A percentile compares a stretch with the other conserved stretches of the same genome.
These are phyloP conservation scores for Psidium friedrichsthalianum DNA, from an alignment of 345 rosid genomes.

Conservation along the genomic window DNA sequence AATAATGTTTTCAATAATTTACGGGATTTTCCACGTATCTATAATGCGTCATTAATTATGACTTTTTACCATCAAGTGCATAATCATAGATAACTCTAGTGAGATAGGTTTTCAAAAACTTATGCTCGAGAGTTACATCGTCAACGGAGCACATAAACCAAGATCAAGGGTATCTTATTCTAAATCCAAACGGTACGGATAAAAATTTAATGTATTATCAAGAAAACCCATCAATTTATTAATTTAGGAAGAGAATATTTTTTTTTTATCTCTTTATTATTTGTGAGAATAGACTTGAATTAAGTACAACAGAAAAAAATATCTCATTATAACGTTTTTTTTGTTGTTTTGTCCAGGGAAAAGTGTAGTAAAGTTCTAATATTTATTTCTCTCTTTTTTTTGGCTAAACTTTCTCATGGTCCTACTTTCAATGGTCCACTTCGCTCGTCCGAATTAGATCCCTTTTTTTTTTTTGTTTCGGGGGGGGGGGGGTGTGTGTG, in stretches of 20 bases:
- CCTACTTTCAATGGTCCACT: not conserved
- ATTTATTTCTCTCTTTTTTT: too few species aligned
- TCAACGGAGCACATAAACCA: not conserved
- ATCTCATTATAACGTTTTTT: not conserved
- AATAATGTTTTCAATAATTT: too few species aligned
- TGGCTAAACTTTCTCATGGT: too few species aligned
- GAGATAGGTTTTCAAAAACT: not conserved
- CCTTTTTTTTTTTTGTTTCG: not conserved
- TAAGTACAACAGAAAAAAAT: not conserved
- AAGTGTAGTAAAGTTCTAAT: not conserved
- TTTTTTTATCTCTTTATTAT: not conserved
- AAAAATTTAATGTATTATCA: rapidly evolving
- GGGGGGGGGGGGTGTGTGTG: too few species aligned
- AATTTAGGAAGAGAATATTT: not conserved
- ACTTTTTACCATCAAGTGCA: not conserved
- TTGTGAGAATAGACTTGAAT: not conserved
- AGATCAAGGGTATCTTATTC: not conserved
- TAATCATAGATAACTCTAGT: not conserved
- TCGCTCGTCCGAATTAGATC: not conserved
- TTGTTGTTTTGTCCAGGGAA: not conserved
- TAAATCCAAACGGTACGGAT: not conserved
- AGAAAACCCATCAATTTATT: too few species aligned
- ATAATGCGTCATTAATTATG: too few species aligned
- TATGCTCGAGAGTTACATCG: not conserved
- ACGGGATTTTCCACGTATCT: too few species aligned